Evolutionary conservation across 371 early-diverging fungal species (phyloP), one percentile per base, ranked within the genome.

Genomic region (Mucor irregularis): DNA sequence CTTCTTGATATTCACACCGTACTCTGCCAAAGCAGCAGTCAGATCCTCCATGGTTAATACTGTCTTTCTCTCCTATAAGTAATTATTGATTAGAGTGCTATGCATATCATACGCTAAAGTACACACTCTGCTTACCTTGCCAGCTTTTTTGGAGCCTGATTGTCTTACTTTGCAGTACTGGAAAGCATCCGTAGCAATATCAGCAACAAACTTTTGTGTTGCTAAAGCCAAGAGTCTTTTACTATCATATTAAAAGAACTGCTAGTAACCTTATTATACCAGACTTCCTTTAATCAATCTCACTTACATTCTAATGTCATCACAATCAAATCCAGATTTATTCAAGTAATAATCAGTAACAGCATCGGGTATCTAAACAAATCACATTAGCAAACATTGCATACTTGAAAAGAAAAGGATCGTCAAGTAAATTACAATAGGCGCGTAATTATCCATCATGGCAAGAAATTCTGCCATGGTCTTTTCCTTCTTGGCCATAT

Each of bases 321-420:
- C 88, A 61, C 93, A 95, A 40, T 92, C 89, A 53, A 99, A 92
- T 4, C 99, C 99, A 4, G 96, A 88, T 65, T 91, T 83, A 34
- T 90, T 85, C 38, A 99, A 74, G 66, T 95, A 96, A 71, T 97
- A 93, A 64, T 99, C 99, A 21, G 95, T 93, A 10, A 98, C 93
- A 29, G 91, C 90, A 65, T 99, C 99, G 31, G 99, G 99, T 64
- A 99, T 94, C 91, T 91, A 64, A 17, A 40, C 5, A 35, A 16
- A 21, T n/a, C n/a, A n/a, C n/a, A n/a, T n/a, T n/a, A n/a, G n/a
- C n/a, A n/a, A n/a, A n/a, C n/a, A 28, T 52, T 13, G 28, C 14
- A n/a, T n/a, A 0, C 11, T 21, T 7, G 11, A 14, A 5, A 28
- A 21, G n/a, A 11, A 30, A 49, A 16, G 25, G 25, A 8, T 3